These are phyloP conservation scores for Scorias spongiosa DNA, from an alignment of 2,329 filamentous ascomycete genomes.

Conservation along the genomic window DNA sequence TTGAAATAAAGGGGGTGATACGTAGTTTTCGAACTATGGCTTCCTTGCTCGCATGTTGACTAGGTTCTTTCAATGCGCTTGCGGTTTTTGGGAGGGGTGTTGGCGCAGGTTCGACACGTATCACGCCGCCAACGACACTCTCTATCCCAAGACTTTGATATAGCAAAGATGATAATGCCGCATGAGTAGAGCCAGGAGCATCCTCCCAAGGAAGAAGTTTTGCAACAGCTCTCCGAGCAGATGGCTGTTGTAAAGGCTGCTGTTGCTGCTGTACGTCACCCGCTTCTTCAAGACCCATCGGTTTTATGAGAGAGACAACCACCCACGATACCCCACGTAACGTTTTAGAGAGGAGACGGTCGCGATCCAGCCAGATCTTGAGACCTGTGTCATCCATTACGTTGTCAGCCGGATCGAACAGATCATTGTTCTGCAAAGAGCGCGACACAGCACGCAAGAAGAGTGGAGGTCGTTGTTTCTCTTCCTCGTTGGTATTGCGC, in stretches of 20 bases:
- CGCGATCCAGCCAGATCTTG: conserved; percentile 72
- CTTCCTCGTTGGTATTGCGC: conserved; percentile 45
- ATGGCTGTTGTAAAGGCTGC: conserved; percentile 40
- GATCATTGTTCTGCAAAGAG: conserved; percentile 44
- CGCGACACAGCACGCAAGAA: conserved; percentile 72
- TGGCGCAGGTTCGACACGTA: conserved; percentile 74
- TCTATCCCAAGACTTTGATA: conserved; percentile 58
- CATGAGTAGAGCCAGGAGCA: conserved; percentile 65
- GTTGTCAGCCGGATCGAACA: conserved; percentile 30
- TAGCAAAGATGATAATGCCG: conserved; percentile 62
- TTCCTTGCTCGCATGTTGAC: conserved; percentile 25
- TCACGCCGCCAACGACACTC: conserved; percentile 67
- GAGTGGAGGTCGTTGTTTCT: conserved; percentile 46
- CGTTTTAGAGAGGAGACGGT: conserved; percentile 54
- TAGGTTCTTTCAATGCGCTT: conserved; percentile 25
- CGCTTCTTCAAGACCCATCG: conserved; percentile 57
- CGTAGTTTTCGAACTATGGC: conserved; percentile 50
- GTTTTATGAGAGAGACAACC: conserved; percentile 71
- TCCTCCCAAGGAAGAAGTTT: conserved; percentile 68
- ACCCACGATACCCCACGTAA: conserved; percentile 66
- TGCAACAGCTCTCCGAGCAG: conserved; percentile 57
- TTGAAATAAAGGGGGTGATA: conserved; percentile 61
- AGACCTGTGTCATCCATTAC: conserved; percentile 41
- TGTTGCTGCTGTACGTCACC: conserved; percentile 54
- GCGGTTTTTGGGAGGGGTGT: conserved; percentile 51